A percentile compares a stretch with the other conserved stretches of the same genome.
phyloP scores from a whole-genome alignment of 352 stramenopile species.

The Globisporangium paroecandrum region DNA sequence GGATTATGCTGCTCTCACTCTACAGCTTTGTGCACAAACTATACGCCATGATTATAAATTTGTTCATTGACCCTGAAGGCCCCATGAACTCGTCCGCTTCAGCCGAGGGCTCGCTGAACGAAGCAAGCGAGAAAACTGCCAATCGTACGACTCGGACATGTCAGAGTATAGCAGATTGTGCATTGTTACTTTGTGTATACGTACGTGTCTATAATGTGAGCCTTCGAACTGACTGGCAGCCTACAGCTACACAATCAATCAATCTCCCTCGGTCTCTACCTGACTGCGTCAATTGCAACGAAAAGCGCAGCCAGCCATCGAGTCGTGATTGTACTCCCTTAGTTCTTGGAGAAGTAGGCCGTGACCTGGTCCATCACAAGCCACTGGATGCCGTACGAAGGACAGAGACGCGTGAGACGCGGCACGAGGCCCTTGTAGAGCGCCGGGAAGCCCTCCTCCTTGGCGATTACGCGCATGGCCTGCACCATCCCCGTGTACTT shows the following conservation, averaged over 20 bases:
- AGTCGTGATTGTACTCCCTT: not conserved
- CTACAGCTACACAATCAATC: too few species aligned
- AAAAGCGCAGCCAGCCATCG: not conserved
- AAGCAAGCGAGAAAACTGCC: not conserved
- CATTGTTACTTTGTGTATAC: constrained; percentile 2
- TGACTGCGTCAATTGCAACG: not conserved
- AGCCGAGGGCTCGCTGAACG: not conserved
- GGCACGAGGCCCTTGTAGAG: constrained; percentile 98
- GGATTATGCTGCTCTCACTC: too few species aligned
- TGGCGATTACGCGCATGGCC: constrained; percentile 88
- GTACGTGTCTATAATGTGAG: constrained; percentile 9
- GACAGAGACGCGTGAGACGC: constrained; percentile 88
- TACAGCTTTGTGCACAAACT: too few species aligned
- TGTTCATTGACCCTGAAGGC: too few species aligned
- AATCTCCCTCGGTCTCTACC: not conserved
- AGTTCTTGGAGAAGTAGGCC: constrained; percentile 60
- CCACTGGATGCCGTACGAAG: constrained; percentile 87
- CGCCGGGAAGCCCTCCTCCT: constrained; percentile 92
- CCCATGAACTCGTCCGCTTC: not conserved
- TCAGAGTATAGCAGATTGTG: not conserved
- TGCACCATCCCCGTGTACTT: constrained; percentile 96
- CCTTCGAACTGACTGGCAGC: not conserved
- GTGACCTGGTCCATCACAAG: constrained; percentile 85
- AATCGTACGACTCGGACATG: not conserved
- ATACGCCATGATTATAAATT: too few species aligned